Evolutionary conservation across 2,329 filamentous ascomycete genomes (phyloP), one percentile per base, ranked within the genome.

Genomic region (Sporothrix dimorphospora): DNA sequence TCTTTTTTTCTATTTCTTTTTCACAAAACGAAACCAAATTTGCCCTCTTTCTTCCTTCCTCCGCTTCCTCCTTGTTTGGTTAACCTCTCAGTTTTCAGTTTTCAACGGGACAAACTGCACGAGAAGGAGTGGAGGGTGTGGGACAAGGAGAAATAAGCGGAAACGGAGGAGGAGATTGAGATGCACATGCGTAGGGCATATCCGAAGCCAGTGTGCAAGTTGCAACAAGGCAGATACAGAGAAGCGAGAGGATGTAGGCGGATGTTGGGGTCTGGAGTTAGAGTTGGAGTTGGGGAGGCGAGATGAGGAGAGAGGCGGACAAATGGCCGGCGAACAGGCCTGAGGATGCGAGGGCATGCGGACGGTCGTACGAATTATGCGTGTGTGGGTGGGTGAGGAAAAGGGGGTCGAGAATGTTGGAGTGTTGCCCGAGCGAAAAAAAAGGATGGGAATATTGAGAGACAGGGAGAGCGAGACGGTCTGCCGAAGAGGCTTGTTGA

Each of bases 321-420:
- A 57, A 69, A 69, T 30, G 67, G 51, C 49, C 67, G 34, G 51
- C 3, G 51, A 40, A 3, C 14, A n/a, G 67, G 67, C 67, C 67
- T 21, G 51, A 47, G 21, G n/a, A 59, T 59, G 67, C 21, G 21
- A 45, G 51, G 6, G 51, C 38, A 55, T 55, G 38, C 59, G 38
- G 63, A 34, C 16, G 24, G 27, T 19, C 42, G 63, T 51, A 49
- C 21, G 24, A 49, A 34, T 12, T 51, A 30, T 30, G 66, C 5
- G 51, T 16, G 66, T 57, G 66, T 69, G 66, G n/a, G 49, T 57
- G 66, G n/a, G 66, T 30, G 66, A 40, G 49, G 7, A 57, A n/a
- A 57, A 30, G 34, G 51, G 49, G 66, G 16, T 30, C 27, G 27
- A 34, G 30, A 40, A 47, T 42, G 57, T 63, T 63, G 66, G 24